Evolutionary conservation across 768 basidiomycete species (phyloP).

Genomic region (Calvatia gigantea): DNA sequence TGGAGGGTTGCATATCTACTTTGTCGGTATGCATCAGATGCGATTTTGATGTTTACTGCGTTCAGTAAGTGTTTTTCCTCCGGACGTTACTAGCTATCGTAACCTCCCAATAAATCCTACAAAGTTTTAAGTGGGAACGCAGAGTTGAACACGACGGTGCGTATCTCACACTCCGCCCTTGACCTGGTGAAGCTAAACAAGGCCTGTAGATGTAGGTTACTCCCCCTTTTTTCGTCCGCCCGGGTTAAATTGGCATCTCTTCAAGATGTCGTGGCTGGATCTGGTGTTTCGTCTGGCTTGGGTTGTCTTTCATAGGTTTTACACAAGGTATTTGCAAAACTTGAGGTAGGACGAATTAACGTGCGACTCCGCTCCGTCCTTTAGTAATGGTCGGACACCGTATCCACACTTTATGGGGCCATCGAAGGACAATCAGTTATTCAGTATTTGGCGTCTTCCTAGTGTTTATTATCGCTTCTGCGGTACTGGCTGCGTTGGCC

Average conservation of each 20-base stretch:
- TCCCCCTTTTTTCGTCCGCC: neutral
- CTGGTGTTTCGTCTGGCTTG: neutral
- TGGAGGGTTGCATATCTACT: neutral
- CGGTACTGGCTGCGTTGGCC: neutral
- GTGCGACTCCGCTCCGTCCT: neutral
- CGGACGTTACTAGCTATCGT: neutral
- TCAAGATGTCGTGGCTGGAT: neutral
- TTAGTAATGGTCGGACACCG: conserved; percentile 1
- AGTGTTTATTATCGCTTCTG: neutral
- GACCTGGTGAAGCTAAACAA: neutral
- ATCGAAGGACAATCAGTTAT: neutral
- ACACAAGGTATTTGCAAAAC: neutral
- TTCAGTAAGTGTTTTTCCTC: neutral
- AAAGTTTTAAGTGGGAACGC: neutral
- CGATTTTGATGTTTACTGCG: neutral
- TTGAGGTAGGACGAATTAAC: neutral
- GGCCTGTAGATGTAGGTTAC: neutral
- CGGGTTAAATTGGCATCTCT: neutral
- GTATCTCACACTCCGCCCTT: neutral
- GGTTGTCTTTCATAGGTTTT: neutral
- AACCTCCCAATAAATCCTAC: neutral
- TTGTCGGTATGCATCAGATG: conserved; percentile 1
- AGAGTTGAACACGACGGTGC: neutral
- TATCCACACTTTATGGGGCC: conserved; percentile 7
- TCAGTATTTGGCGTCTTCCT: neutral